These are phyloP conservation scores for Onygenales sp. DNA, from an alignment of 2,329 filamentous ascomycete genomes.

Conservation along the genomic window DNA sequence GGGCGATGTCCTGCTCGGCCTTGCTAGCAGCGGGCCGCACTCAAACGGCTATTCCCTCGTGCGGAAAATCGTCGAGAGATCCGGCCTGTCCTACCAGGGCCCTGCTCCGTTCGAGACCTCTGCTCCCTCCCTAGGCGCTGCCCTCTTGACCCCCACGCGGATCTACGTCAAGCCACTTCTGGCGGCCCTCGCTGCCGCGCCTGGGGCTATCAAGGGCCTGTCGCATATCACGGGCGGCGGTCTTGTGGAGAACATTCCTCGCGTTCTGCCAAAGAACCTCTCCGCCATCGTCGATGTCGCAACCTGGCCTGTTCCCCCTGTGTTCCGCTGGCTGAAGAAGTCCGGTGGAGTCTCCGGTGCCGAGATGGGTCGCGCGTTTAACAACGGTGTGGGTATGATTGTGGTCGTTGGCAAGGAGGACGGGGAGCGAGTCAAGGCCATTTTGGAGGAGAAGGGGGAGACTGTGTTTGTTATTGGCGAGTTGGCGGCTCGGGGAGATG, in stretches of 20 bases:
- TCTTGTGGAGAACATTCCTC: constrained; percentile 84
- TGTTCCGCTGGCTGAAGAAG: constrained; percentile 80
- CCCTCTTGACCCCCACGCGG: constrained; percentile 76
- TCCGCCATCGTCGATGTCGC: constrained; percentile 71
- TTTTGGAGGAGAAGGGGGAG: constrained; percentile 62
- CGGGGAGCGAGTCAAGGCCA: constrained; percentile 49
- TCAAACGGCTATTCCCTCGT: constrained; percentile 98
- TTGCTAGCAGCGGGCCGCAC: constrained; percentile 80
- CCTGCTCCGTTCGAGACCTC: constrained; percentile 63
- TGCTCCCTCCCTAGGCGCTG: constrained; percentile 54
- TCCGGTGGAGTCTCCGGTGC: constrained; percentile 57
- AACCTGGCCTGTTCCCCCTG: constrained; percentile 64
- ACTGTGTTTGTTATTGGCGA: constrained; percentile 66
- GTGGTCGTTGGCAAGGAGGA: constrained; percentile 62
- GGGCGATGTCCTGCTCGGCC: constrained; percentile 77
- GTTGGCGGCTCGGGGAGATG: constrained; percentile 46
- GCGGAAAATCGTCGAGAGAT: constrained; percentile 70
- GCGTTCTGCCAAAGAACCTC: constrained; percentile 74
- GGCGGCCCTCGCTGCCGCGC: constrained; percentile 42
- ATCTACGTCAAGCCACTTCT: constrained; percentile 87
- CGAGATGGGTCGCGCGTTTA: constrained; percentile 91
- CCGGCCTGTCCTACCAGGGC: constrained; percentile 61
- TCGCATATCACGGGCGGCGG: constrained; percentile 96
- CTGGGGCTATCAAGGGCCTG: constrained; percentile 64
- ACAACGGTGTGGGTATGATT: constrained; percentile 92